A percentile compares a stretch with the other conserved stretches of the same genome.
Conservation (phyloP, 495 filamentous ascomycete species). For the Ramalina peruviana region DNA sequence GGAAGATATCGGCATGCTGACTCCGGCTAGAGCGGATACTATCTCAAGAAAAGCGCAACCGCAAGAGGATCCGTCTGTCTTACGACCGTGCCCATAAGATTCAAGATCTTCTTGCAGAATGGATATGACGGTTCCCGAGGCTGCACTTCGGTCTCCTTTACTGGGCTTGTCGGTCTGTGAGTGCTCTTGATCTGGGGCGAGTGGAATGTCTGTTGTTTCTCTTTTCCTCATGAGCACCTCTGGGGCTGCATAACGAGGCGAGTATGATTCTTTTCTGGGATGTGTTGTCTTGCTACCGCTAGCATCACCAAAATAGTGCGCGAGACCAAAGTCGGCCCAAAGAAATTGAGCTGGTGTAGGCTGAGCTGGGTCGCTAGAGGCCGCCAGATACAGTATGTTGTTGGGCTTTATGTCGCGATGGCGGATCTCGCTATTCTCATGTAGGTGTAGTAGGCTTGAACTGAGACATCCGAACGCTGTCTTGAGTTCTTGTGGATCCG, state of each 20-base stretch:
- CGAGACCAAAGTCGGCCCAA: conserved; percentile 18
- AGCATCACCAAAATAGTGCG: conserved; percentile 24
- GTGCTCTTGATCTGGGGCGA: too few species aligned
- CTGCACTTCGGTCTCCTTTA: background rate
- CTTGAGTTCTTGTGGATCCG: background rate
- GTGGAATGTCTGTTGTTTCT: background rate
- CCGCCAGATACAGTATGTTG: conserved; percentile 5
- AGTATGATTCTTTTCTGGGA: conserved; percentile 1
- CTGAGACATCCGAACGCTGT: conserved; percentile 5
- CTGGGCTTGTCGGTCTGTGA: background rate
- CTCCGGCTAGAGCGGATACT: background rate
- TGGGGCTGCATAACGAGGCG: conserved; percentile 9
- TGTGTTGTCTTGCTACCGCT: conserved; percentile 4
- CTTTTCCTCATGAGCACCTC: conserved; percentile 1
- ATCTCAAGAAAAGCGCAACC: conserved; percentile 6
- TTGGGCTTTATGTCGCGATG: conserved; percentile 9
- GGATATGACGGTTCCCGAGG: background rate
- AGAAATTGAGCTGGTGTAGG: background rate
- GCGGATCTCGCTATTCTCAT: background rate
- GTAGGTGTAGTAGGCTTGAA: background rate
- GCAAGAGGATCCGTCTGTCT: conserved; percentile 1
- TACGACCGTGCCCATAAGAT: conserved; percentile 4
- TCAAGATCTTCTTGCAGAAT: background rate
- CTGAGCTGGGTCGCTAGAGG: background rate
- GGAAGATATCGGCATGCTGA: background rate